Conservation (phyloP, 169 alveolate species). For the Plasmodium berghei region DNA sequence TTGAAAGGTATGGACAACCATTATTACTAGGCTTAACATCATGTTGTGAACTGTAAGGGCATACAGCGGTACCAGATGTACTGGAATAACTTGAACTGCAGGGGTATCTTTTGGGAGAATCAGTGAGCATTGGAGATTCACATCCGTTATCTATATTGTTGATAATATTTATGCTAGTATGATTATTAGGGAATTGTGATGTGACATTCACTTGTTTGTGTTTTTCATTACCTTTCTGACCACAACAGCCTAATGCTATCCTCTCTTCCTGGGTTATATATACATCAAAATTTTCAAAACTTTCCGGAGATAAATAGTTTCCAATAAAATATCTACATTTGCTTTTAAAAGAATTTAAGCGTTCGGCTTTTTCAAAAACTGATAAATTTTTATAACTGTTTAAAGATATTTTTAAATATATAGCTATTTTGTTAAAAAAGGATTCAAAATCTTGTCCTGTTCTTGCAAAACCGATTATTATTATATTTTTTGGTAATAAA, state of each 20-base stretch:
- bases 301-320: conserved; percentile 34
- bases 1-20: not conserved
- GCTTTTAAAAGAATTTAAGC: conserved; percentile 56
- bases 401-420: conserved; percentile 76
- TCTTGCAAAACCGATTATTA: conserved; percentile 78
- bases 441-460: conserved; percentile 57
- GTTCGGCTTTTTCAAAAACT: conserved; percentile 36
- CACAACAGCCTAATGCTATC: conserved; percentile 13
- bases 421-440: conserved; percentile 26
- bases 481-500: conserved; percentile 78
- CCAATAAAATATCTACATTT: conserved; percentile 54
- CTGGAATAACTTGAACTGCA: not conserved
- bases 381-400: conserved; percentile 70
- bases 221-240: not conserved
- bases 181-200: not conserved
- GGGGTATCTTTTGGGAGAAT: not conserved
- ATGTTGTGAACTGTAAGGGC: not conserved
- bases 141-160: not conserved
- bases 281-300: conserved; percentile 35
- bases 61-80: not conserved
- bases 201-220: no score
- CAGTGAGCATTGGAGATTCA: not conserved
- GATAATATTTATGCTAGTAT: not conserved
- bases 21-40: not conserved
- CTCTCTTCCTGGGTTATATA: conserved; percentile 39